phyloP scores from a whole-genome alignment of 305 asterid genomes.

The Rubia occidens region DNA sequence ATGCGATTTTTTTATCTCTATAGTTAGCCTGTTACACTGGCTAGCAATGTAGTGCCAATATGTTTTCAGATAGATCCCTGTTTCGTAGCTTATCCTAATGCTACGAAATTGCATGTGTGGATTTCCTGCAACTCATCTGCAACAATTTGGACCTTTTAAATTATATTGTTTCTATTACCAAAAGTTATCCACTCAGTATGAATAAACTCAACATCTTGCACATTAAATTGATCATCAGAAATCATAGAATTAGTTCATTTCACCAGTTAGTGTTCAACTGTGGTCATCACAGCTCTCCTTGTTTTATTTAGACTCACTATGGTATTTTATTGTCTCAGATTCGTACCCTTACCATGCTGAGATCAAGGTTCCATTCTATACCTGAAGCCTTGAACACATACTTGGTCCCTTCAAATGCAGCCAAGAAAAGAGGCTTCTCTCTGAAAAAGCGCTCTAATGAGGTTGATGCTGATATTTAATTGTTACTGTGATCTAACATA shows the following conservation, averaged over 20 bases:
- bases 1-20: neutral
- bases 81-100: neutral
- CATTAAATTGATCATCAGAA: neutral
- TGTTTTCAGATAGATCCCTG: neutral
- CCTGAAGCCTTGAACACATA: conserved; percentile 94
- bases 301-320: conserved; percentile 18
- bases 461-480: conserved; percentile 36
- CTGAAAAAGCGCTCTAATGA: conserved; percentile 54
- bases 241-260: neutral
- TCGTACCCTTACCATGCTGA: conserved; percentile 89
- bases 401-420: conserved; percentile 74
- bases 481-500: conserved; percentile 14
- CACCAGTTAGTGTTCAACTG: neutral
- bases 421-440: conserved; percentile 64
- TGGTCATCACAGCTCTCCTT: conserved; percentile 12
- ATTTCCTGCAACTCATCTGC: neutral
- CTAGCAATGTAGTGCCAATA: neutral
- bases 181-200: neutral
- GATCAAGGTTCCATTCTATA: conserved; percentile 93
- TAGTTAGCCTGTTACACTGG: neutral
- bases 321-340: conserved; percentile 45
- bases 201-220: neutral
- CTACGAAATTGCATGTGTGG: neutral
- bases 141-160: neutral
- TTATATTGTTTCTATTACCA: neutral